Conservation (phyloP, 1,284 basidiomycete species). For the Ceratobasidium sp. region DNA sequence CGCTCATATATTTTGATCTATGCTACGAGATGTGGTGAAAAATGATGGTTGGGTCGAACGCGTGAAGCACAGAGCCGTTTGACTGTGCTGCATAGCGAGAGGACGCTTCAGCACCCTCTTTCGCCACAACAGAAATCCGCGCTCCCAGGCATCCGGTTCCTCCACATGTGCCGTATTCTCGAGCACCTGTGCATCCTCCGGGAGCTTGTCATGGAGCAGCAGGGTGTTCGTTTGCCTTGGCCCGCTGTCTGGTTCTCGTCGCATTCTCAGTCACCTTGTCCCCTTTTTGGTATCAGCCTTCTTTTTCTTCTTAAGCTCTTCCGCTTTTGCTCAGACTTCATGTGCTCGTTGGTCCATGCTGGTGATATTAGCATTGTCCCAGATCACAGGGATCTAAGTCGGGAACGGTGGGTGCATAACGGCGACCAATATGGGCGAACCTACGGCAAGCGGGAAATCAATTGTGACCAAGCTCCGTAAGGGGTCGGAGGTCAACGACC, state of each 20-base stretch:
- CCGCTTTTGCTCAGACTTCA: neutral
- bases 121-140: slow-evolving; percentile 2
- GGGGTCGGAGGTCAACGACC: slow-evolving; percentile 2
- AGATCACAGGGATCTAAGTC: slow-evolving; percentile 17
- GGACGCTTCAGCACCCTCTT: neutral
- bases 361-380: neutral
- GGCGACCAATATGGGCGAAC: too few relatives aligned
- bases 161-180: neutral
- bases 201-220: neutral
- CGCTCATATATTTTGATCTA: slow-evolving; percentile 36
- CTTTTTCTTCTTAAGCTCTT: neutral
- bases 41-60: slow-evolving; percentile 44
- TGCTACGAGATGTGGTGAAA: slow-evolving; percentile 6
- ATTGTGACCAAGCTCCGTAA: neutral
- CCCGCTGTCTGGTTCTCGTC: neutral
- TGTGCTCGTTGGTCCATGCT: slow-evolving; percentile 1
- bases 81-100: neutral
- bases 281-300: neutral
- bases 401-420: too few relatives aligned
- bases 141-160: neutral
- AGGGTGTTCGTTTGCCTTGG: neutral
- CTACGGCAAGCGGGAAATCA: slow-evolving; percentile 14
- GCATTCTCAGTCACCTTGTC: slow-evolving; percentile 1
- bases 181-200: neutral
- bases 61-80: neutral